phyloP scores from a whole-genome alignment of 306 rosid genomes.

The Acmispon strigosus region DNA sequence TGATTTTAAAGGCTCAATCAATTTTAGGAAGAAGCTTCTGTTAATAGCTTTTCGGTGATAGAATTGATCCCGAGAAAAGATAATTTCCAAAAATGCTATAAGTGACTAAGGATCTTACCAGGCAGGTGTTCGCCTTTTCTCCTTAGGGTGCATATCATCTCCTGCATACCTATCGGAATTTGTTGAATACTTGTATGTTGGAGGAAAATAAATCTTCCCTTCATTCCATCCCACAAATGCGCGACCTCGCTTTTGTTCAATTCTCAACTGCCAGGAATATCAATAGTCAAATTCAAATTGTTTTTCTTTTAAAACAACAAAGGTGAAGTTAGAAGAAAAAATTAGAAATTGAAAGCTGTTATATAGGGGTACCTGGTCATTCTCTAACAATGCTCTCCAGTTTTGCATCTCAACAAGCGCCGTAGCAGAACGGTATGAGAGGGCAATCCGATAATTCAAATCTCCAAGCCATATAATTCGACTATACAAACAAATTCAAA shows the following conservation, averaged over 20 bases:
- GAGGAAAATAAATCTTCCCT: constrained; percentile 97
- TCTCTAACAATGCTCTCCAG: constrained; percentile 97
- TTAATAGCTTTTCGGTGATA: too few relatives aligned
- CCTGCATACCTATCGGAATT: constrained; percentile 97
- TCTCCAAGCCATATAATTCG: constrained; percentile 99
- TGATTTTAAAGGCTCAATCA: too few relatives aligned
- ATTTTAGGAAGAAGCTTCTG: too few relatives aligned
- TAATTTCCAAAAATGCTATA: too few relatives aligned
- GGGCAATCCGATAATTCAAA: constrained; percentile 91
- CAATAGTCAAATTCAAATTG: background rate
- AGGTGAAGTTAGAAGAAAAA: background rate
- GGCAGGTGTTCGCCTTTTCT: constrained; percentile 97
- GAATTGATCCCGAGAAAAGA: too few relatives aligned
- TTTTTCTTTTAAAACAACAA: background rate
- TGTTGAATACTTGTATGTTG: constrained; percentile 94
- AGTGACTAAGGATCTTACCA: constrained; percentile 52
- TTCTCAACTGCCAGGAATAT: constrained; percentile 60
- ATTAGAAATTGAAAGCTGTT: background rate
- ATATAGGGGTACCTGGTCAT: constrained; percentile 68
- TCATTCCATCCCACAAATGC: constrained; percentile 92
- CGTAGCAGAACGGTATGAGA: constrained; percentile 84
- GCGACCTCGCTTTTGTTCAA: constrained; percentile 84
- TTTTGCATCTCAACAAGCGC: constrained; percentile 99
- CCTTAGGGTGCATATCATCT: constrained; percentile 89
- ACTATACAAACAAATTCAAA: constrained; percentile 32